Conservation (phyloP, 73 alveolate species). For the Paramecium primaurelia region DNA sequence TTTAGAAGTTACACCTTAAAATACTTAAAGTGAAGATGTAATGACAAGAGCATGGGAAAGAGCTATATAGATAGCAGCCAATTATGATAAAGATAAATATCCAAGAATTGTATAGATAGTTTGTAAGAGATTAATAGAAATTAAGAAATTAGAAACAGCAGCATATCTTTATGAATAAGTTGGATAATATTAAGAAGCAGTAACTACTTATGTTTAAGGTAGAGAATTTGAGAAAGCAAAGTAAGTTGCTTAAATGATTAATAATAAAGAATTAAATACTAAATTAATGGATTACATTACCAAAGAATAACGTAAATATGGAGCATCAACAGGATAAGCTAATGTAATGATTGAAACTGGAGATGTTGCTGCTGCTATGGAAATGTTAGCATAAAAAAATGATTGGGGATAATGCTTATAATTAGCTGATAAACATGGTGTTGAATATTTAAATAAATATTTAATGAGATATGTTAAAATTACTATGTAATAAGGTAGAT, state of each 20-base stretch:
- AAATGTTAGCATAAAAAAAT: constrained; percentile 66
- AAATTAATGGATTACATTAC: constrained; percentile 37
- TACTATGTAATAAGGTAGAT: constrained; percentile 88
- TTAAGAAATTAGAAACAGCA: constrained; percentile 87
- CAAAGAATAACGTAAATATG: constrained; percentile 65
- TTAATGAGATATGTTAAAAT: constrained; percentile 84
- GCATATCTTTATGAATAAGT: constrained; percentile 95
- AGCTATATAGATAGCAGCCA: constrained; percentile 92
- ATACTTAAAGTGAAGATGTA: constrained; percentile 84
- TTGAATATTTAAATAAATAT: constrained; percentile 86
- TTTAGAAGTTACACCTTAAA: constrained; percentile 89
- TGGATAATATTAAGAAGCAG: constrained; percentile 97
- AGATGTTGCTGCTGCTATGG: constrained; percentile 72
- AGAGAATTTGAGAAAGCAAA: constrained; percentile 92
- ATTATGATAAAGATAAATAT: constrained; percentile 90
- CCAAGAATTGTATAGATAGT: constrained; percentile 93
- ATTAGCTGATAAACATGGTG: constrained; percentile 89
- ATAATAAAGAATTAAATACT: constrained; percentile 69
- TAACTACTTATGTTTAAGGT: constrained; percentile 80
- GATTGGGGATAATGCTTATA: constrained; percentile 91
- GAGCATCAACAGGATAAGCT: constrained; percentile 70
- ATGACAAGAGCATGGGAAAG: constrained; percentile 89
- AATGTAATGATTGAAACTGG: constrained; percentile 68
- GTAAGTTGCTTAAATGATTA: constrained; percentile 79
- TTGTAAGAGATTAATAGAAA: constrained; percentile 85